phyloP scores from a whole-genome alignment of 257 asterid species.

The Knoxia roxburghii region DNA sequence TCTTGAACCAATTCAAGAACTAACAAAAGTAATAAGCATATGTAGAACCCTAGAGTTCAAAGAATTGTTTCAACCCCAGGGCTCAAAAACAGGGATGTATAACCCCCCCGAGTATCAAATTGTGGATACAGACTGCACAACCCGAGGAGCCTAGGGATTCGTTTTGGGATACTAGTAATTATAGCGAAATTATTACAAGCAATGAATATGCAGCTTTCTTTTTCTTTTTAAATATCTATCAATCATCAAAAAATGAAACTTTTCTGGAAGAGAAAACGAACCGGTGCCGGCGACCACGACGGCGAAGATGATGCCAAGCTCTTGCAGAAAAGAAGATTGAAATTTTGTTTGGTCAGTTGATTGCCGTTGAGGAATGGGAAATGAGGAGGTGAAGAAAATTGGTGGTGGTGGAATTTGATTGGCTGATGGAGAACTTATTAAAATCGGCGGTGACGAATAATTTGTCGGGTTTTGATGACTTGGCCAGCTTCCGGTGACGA shows the following conservation, averaged over 20 bases:
- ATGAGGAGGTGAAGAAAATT: background rate
- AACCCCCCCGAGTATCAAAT: constrained; percentile 7
- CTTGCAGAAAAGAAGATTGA: constrained; percentile 2
- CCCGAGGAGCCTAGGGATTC: constrained; percentile 40
- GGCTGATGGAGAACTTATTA: background rate
- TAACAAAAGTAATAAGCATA: background rate
- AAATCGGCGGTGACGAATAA: background rate
- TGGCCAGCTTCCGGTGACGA: constrained; percentile 9
- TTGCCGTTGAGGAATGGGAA: background rate
- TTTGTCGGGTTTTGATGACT: constrained; percentile 10
- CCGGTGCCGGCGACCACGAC: constrained; percentile 11
- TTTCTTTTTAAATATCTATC: background rate
- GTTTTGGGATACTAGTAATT: constrained; percentile 19
- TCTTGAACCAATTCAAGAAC: constrained; percentile 5
- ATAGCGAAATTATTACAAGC: constrained; percentile 15
- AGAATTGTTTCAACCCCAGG: constrained; percentile 15
- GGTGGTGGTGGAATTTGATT: constrained; percentile 2
- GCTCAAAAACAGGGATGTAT: constrained; percentile 3
- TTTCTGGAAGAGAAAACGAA: constrained; percentile 1
- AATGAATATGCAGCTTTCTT: background rate
- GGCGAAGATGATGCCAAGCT: constrained; percentile 1
- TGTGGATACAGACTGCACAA: constrained; percentile 24
- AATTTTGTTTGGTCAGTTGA: background rate
- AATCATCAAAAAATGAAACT: no score
- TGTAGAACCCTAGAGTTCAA: background rate